Percentiles rank a stretch among this genome's conserved stretches.
Conservation (phyloP, 768 basidiomycete genomes). For the Postia placenta region DNA sequence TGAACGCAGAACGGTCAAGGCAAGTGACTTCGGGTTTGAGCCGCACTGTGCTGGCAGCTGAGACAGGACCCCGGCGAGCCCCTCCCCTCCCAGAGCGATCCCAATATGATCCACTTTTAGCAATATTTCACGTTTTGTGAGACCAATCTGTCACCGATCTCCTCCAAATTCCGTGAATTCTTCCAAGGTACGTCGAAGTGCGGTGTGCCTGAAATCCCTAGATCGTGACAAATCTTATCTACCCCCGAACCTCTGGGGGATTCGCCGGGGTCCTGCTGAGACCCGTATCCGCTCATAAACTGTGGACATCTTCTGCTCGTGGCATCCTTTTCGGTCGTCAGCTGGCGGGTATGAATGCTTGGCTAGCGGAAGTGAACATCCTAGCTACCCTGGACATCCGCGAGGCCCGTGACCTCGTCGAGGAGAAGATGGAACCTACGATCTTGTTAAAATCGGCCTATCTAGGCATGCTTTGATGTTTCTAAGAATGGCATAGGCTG, state of each 20-base stretch:
- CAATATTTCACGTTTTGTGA: too few relatives aligned
- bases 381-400: conserved; percentile 29
- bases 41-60: too few relatives aligned
- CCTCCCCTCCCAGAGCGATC: too few relatives aligned
- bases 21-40: too few relatives aligned
- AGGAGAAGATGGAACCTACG: conserved; percentile 29
- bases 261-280: neutral
- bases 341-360: conserved; percentile 19
- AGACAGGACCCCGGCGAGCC: too few relatives aligned
- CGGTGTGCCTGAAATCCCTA: conserved; percentile 3
- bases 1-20: too few relatives aligned
- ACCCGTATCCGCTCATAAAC: neutral
- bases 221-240: conserved; percentile 46
- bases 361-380: conserved; percentile 19
- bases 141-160: too few relatives aligned
- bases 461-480: conserved; percentile 43
- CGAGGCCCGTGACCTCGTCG: conserved; percentile 34
- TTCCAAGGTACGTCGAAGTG: too few relatives aligned
- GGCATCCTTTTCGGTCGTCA: conserved; percentile 20
- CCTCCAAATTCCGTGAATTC: too few relatives aligned
- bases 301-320: neutral
- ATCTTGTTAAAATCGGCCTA: conserved; percentile 37
- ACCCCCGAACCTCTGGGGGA: conserved; percentile 51
- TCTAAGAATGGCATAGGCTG: neutral
- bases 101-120: too few relatives aligned